phyloP scores from a whole-genome alignment of 129 eudicot genomes.

The Chrysanthemum makinoi region DNA sequence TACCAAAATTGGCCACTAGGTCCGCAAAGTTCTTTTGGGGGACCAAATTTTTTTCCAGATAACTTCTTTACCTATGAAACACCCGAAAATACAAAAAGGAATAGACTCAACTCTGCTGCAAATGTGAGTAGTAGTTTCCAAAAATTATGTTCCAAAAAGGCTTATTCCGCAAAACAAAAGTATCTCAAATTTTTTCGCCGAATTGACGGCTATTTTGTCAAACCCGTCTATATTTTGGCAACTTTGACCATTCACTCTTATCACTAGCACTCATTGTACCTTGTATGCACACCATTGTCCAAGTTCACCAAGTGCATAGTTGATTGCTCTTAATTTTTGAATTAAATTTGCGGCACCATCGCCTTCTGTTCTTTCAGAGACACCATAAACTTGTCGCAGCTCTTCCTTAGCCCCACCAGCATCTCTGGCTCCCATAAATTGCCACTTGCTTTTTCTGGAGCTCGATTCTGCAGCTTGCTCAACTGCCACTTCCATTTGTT shows the following conservation, averaged over 20 bases:
- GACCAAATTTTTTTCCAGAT: too few relatives aligned
- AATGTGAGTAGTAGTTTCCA: too few relatives aligned
- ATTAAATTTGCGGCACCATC: slow-evolving; percentile 97
- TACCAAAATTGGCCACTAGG: too few relatives aligned
- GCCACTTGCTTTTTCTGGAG: slow-evolving; percentile 96
- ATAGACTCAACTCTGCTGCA: too few relatives aligned
- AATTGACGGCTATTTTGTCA: too few relatives aligned
- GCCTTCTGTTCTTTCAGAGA: slow-evolving; percentile 97
- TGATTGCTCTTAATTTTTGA: slow-evolving; percentile 92
- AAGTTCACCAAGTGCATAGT: slow-evolving; percentile 95
- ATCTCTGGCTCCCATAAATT: slow-evolving; percentile 99
- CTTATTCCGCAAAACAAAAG: too few relatives aligned
- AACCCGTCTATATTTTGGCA: background rate
- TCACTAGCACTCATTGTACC: slow-evolving; percentile 40
- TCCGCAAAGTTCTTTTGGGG: too few relatives aligned
- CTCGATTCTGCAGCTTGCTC: slow-evolving; percentile 94
- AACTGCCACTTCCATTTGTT: slow-evolving; percentile 88
- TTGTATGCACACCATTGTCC: slow-evolving; percentile 99
- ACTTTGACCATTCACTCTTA: background rate
- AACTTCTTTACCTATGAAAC: too few relatives aligned
- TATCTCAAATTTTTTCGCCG: too few relatives aligned
- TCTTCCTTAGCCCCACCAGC: slow-evolving; percentile 99
- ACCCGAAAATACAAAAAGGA: too few relatives aligned
- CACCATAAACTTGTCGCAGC: slow-evolving; percentile 96
- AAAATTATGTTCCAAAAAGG: too few relatives aligned